These are phyloP conservation scores for Gonium pectorale DNA, from an alignment of 139 green algal genomes.

Conservation along the genomic window DNA sequence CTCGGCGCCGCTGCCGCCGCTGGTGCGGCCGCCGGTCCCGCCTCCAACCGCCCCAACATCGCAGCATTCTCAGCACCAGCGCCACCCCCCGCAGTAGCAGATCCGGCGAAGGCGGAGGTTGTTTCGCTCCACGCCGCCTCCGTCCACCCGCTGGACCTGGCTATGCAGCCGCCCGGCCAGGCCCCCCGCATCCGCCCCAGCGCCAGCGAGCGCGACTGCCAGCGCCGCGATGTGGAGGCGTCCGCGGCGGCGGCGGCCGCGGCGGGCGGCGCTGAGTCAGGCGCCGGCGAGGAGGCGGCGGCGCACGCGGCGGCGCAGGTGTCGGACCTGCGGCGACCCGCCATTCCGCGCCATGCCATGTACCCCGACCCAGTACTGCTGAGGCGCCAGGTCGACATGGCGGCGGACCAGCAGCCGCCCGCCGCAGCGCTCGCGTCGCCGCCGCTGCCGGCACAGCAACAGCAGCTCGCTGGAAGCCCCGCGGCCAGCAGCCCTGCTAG, in stretches of 20 bases:
- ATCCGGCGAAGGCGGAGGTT: neutral
- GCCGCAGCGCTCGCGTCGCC: too few relatives aligned
- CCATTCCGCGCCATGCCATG: neutral
- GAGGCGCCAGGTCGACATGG: too few relatives aligned
- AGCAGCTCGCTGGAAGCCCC: neutral
- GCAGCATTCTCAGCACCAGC: too few relatives aligned
- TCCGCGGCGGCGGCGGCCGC: neutral
- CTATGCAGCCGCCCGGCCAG: neutral
- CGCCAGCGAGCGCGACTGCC: neutral
- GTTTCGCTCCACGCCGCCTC: neutral
- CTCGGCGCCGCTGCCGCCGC: too few relatives aligned
- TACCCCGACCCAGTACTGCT: too few relatives aligned
- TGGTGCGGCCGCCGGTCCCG: too few relatives aligned
- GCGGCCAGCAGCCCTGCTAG: neutral
- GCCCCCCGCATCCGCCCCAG: neutral
- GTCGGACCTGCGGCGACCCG: neutral
- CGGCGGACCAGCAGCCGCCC: too few relatives aligned
- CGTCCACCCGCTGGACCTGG: slow-evolving; percentile 3
- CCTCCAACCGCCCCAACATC: too few relatives aligned
- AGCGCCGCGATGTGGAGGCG: neutral
- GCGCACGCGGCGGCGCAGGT: neutral
- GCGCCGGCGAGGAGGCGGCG: neutral
- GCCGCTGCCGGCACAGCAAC: neutral
- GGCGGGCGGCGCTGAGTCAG: neutral
- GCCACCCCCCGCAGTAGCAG: too few relatives aligned